Conservation (phyloP, 2,329 filamentous ascomycete genomes). For the Verticillium isaacii region DNA sequence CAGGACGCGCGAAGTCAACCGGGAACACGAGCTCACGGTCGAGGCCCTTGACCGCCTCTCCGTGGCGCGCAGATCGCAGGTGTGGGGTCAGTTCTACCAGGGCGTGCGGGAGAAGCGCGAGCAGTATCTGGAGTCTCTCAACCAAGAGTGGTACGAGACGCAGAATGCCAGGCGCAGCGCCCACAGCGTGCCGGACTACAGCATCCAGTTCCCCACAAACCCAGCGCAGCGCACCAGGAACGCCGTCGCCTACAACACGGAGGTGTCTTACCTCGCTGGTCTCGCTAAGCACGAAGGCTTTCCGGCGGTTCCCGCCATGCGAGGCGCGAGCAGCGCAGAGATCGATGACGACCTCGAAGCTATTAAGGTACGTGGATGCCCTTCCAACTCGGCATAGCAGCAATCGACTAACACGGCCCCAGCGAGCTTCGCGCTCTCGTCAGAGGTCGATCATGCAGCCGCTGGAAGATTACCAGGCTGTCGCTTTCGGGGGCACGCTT, state of each 20-base stretch:
- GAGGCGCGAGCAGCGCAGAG: slow-evolving; percentile 65
- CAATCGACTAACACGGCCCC: background rate
- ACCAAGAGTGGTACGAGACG: slow-evolving; percentile 88
- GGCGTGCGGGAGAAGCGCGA: slow-evolving; percentile 79
- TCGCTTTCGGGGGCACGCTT: slow-evolving; percentile 40
- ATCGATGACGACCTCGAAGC: slow-evolving; percentile 82
- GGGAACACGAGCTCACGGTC: slow-evolving; percentile 68
- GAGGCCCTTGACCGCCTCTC: slow-evolving; percentile 69
- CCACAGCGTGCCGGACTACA: slow-evolving; percentile 75
- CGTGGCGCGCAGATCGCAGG: slow-evolving; percentile 76
- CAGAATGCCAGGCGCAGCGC: slow-evolving; percentile 83
- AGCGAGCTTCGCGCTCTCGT: background rate
- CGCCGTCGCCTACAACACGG: slow-evolving; percentile 88
- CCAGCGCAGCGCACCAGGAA: slow-evolving; percentile 75
- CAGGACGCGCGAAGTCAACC: slow-evolving; percentile 71
- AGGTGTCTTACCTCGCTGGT: slow-evolving; percentile 86
- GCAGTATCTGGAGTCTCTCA: slow-evolving; percentile 70
- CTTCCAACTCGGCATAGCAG: background rate
- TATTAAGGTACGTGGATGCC: slow-evolving; percentile 63
- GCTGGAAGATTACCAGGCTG: slow-evolving; percentile 42
- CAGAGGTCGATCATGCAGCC: slow-evolving; percentile 24
- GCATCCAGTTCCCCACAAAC: slow-evolving; percentile 73
- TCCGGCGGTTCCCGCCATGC: slow-evolving; percentile 85
- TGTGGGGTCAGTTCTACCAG: slow-evolving; percentile 89
- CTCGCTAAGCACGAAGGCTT: slow-evolving; percentile 95